Evolutionary conservation across 2,329 filamentous ascomycete species (phyloP).

Genomic region (Waltergamsia citrina): DNA sequence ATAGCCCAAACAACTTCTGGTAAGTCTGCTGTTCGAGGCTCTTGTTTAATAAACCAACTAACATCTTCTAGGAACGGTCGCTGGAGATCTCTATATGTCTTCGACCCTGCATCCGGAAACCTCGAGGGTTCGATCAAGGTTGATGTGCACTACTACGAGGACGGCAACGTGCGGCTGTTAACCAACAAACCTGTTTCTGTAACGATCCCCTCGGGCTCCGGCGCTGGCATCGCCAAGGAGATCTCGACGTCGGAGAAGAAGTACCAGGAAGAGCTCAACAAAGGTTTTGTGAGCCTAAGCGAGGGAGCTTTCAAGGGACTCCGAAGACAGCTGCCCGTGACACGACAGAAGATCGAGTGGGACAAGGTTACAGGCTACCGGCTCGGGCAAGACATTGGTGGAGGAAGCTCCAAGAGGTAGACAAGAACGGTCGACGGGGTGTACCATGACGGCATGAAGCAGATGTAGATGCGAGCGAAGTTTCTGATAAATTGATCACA

Average conservation of each 20-base stretch:
- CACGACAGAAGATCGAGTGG: constrained; percentile 98
- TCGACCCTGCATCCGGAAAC: constrained; percentile 56
- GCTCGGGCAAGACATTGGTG: constrained; percentile 70
- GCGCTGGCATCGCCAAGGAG: constrained; percentile 63
- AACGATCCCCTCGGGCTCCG: constrained; percentile 51
- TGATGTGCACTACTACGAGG: constrained; percentile 98
- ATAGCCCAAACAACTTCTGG: constrained; percentile 98
- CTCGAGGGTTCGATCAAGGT: constrained; percentile 79
- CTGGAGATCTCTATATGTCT: constrained; percentile 84
- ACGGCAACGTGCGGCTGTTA: constrained; percentile 88
- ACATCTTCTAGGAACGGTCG: constrained; percentile 67
- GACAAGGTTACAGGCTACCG: constrained; percentile 94
- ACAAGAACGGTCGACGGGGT: background rate
- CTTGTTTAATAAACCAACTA: background rate
- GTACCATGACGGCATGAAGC: background rate
- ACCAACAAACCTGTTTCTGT: constrained; percentile 70
- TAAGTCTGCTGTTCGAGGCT: constrained; percentile 25
- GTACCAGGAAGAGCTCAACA: constrained; percentile 94
- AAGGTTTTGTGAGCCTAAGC: constrained; percentile 76
- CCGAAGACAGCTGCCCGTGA: constrained; percentile 87
- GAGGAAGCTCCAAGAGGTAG: constrained; percentile 49
- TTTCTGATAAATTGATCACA: background rate
- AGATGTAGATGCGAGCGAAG: background rate
- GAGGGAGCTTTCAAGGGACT: constrained; percentile 94
- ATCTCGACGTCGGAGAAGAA: constrained; percentile 76